phyloP scores from a whole-genome alignment of 495 filamentous ascomycete species.

The Penicillium waksmanii region DNA sequence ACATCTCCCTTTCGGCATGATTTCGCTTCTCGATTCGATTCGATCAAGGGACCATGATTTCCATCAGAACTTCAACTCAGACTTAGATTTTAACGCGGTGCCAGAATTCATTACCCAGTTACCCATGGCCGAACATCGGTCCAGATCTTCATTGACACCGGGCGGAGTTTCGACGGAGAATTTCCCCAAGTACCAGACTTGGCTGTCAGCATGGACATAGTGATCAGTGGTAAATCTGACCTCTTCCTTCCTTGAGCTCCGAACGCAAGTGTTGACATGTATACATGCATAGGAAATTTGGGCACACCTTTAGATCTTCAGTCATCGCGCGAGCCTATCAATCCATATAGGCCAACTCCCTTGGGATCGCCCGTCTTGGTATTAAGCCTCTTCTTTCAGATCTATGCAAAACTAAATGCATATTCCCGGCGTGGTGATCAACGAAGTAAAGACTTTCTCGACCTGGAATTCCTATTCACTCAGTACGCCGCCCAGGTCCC shows the following conservation, averaged over 20 bases:
- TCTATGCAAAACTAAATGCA: conserved; percentile 28
- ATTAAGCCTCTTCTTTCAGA: conserved; percentile 27
- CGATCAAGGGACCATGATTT: background rate
- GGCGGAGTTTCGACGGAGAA: conserved; percentile 23
- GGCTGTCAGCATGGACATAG: conserved; percentile 30
- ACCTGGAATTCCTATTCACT: conserved; percentile 27
- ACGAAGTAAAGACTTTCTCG: conserved; percentile 29
- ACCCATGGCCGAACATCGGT: conserved; percentile 26
- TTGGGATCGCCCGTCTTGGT: conserved; percentile 25
- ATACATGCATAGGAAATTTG: conserved; percentile 21
- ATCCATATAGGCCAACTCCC: conserved; percentile 24
- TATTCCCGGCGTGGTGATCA: conserved; percentile 25
- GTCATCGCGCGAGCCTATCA: conserved; percentile 27
- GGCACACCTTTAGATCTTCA: conserved; percentile 28
- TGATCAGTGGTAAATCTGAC: conserved; percentile 25
- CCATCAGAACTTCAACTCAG: background rate
- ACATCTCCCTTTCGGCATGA: conserved; percentile 7
- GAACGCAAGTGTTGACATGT: background rate
- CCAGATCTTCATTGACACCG: conserved; percentile 29
- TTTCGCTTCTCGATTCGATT: background rate
- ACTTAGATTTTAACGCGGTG: conserved; percentile 13
- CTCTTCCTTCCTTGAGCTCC: background rate
- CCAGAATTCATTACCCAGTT: conserved; percentile 27
- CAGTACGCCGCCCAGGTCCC: conserved; percentile 28
- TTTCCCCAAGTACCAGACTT: conserved; percentile 27